Conservation (phyloP, 2,329 filamentous ascomycete genomes). For the Sphaerulina populicola region DNA sequence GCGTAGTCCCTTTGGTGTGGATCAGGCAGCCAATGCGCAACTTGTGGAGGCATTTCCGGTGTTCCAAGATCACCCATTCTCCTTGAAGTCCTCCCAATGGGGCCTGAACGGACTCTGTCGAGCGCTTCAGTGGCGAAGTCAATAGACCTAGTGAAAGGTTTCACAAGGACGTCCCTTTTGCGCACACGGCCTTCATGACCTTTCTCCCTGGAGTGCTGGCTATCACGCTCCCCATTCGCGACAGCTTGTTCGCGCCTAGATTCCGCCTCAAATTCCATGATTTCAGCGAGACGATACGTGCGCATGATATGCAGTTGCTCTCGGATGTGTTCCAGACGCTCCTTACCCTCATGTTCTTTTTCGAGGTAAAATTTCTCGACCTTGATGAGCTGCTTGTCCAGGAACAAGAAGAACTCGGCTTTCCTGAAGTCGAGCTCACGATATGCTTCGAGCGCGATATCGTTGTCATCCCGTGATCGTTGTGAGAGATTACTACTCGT, state of each 20-base stretch:
- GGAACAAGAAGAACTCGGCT: slow-evolving; percentile 76
- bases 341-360: slow-evolving; percentile 77
- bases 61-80: slow-evolving; percentile 37
- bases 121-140: slow-evolving; percentile 17
- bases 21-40: slow-evolving; percentile 17
- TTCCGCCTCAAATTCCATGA: slow-evolving; percentile 46
- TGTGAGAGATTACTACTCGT: slow-evolving; percentile 23
- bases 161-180: slow-evolving; percentile 8
- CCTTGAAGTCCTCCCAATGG: slow-evolving; percentile 50
- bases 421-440: slow-evolving; percentile 64
- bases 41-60: slow-evolving; percentile 27
- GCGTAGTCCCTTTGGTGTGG: slow-evolving; percentile 39
- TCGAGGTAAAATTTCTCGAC: slow-evolving; percentile 81
- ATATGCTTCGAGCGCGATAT: slow-evolving; percentile 47
- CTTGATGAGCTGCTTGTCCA: slow-evolving; percentile 80
- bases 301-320: slow-evolving; percentile 91
- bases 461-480: slow-evolving; percentile 33
- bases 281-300: slow-evolving; percentile 67
- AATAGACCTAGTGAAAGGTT: slow-evolving; percentile 15
- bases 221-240: slow-evolving; percentile 1
- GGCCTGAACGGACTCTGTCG: slow-evolving; percentile 34
- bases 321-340: slow-evolving; percentile 61
- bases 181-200: neutral
- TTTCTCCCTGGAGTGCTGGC: slow-evolving; percentile 2
- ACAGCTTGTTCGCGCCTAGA: slow-evolving; percentile 23